Conservation (phyloP, 139 green algal species). For the Chlamydomonas eustigma region DNA sequence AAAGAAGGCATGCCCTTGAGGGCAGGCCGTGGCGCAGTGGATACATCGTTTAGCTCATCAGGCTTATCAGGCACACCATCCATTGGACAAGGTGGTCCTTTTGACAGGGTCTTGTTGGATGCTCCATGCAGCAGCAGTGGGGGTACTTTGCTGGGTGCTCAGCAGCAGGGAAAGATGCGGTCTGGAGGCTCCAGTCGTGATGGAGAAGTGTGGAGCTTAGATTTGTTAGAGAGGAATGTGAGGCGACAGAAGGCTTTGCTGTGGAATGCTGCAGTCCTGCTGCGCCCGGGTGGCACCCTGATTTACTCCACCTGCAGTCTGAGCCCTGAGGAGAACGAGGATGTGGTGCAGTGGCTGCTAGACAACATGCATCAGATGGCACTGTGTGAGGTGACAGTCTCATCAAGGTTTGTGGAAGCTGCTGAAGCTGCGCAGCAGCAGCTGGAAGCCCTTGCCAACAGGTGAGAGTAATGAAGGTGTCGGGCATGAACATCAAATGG, state of each 20-base stretch:
- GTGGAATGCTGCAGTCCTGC: conserved; percentile 52
- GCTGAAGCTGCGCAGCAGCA: background rate
- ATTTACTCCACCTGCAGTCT: conserved; percentile 76
- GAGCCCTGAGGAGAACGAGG: conserved; percentile 5
- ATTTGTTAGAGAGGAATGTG: background rate
- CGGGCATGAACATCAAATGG: background rate
- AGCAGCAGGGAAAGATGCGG: conserved; percentile 47
- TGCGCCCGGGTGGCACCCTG: conserved; percentile 68
- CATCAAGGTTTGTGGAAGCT: background rate
- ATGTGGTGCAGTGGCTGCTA: conserved; percentile 6
- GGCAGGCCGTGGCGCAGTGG: background rate
- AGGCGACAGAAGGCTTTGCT: conserved; percentile 64
- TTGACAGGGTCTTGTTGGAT: conserved; percentile 75
- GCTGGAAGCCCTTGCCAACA: background rate
- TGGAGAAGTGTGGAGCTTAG: background rate
- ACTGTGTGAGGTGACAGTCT: background rate
- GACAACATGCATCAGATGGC: background rate
- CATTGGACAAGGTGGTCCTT: conserved; percentile 21
- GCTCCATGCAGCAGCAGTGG: conserved; percentile 61
- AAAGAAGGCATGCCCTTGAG: conserved; percentile 3
- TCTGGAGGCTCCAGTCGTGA: background rate
- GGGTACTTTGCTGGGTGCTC: conserved; percentile 42
- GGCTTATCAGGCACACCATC: background rate
- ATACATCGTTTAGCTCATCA: background rate
- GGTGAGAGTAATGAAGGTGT: background rate